Conservation (phyloP, 805 yeast species). For the Candida khao-thaluensis region DNA sequence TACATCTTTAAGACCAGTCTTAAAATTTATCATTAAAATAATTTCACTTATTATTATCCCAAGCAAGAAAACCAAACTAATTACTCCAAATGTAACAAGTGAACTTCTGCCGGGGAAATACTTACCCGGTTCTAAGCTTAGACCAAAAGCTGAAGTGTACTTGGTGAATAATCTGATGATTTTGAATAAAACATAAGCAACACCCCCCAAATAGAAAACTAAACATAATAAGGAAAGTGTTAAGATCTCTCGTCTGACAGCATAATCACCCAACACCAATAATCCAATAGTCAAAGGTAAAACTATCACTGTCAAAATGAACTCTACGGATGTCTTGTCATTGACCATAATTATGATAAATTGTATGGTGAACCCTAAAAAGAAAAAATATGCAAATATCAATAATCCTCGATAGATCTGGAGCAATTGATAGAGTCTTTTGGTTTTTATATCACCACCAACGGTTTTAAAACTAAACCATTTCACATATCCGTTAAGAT, state of each 20-base stretch:
- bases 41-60: conserved; percentile 27
- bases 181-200: conserved; percentile 49
- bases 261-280: conserved; percentile 35
- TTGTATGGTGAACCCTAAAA: conserved; percentile 50
- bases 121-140: conserved; percentile 28
- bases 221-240: conserved; percentile 27
- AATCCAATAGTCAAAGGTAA: conserved; percentile 43
- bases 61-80: conserved; percentile 39
- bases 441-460: conserved; percentile 45
- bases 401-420: conserved; percentile 36
- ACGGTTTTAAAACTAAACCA: conserved; percentile 49
- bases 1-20: conserved; percentile 21
- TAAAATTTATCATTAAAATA: conserved; percentile 17
- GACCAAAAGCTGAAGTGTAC: conserved; percentile 33
- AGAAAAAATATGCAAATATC: conserved; percentile 39
- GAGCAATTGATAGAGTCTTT: conserved; percentile 34
- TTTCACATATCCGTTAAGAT: conserved; percentile 39
- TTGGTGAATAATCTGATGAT: conserved; percentile 45
- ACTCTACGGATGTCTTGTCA: conserved; percentile 38
- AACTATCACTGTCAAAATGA: conserved; percentile 45
- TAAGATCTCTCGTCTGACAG: conserved; percentile 34
- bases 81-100: conserved; percentile 43
- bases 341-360: conserved; percentile 45
- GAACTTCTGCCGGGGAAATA: conserved; percentile 48
- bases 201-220: conserved; percentile 34